Base-by-base conservation (phyloP, 192 early-diverging fungal species). In the Linderina pennispora region DNA sequence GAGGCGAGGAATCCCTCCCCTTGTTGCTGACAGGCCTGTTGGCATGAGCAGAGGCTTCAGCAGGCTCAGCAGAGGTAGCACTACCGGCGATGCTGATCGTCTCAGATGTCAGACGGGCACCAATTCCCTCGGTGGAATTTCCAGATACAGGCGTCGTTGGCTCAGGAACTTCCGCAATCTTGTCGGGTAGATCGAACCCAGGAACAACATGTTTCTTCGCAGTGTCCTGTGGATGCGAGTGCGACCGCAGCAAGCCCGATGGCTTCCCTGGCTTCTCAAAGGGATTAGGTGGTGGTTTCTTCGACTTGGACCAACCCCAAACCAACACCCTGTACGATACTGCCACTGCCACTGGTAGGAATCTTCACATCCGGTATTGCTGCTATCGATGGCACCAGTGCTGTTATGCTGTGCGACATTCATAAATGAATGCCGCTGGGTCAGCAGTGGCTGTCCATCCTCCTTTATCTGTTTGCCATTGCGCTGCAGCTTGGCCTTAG, bases 211-310 rank as follows among this genome's bases (percentile, higher is more conserved):
- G n/a, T 31, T 31, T 5, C 6, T 11, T 31, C 6, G 6, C 11
- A 58, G 28, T 55, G 45, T 23, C 45, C 45, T 11, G 48, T 26
- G 26, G 43, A 39, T 68, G 65, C 40, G 65, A 68, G 38, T 61
- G 58, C 14, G 65, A 56, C 22, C 65, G 58, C 32, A 68, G 42
- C 10, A 68, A 49, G 31, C 57, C 65, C 7, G 58, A 52, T 16
- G 47, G 52, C 15, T 21, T 43, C 5, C 33, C 43, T 14, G 36
- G 24, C 16, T 10, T 31, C 13, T 11, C 40, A 21, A 22, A 5
- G 5, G 28, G 28, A 11, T 31, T 31, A 11, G 28, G 28, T 31
- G 28, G 6, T 31, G 28, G 28, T 31, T n/a, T n/a, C n/a, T n/a
- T n/a, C n/a, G n/a, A n/a, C n/a, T n/a, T n/a, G n/a, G n/a, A n/a